Base-by-base conservation (phyloP, 768 basidiomycete species). In the Xerocomellus amylosporus region DNA sequence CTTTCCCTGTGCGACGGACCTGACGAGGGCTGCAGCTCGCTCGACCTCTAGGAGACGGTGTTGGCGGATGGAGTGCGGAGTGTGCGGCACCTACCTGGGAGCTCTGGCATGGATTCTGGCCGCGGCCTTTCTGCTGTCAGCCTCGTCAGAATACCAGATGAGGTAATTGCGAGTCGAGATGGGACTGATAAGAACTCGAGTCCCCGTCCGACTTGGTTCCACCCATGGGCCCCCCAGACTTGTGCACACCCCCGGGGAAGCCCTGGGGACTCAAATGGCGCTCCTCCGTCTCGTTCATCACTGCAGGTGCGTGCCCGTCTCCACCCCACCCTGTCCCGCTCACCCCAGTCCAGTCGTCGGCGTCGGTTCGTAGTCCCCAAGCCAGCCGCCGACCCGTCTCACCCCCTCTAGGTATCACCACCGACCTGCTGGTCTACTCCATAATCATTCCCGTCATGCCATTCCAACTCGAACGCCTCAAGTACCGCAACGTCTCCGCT, bases 371-470 rank as follows among this genome's bases (percentile, higher is more conserved):
- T 69, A 13, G 33, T 8, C 9, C 30, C 19, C 30, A 10, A 30
- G 30, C 30, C 30, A 30, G 30, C n/a, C 30, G 17, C 15, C 13
- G 14, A 33, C 30, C 17, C 34, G 15, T 33, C 49, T 54, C 1
- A 52, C 48, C 22, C 24, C 37, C 41, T 20, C 37, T 26, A 75
- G 74, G 74, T 10, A 71, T 75, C 41, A 71, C 71, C 4, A 79
- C 78, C 2, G 85, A 86, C 64, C 60, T 83, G 1, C 66, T 85
- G n/a, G 79, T 82, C 10, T 86, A 85, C 60, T 81, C 83, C 5
- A 73, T 82, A 26, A 80, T 85, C 53, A 79, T 85, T 31, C 84
- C 85, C 9, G 82, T 85, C 30, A 74, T 85, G 53, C 84, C 85
- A 2, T 86, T 85, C 61, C 83, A 82, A 33, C 76, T 86, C 22